phyloP scores from a whole-genome alignment of 2,329 filamentous ascomycete genomes.

The Colletotrichum tamarilloi region DNA sequence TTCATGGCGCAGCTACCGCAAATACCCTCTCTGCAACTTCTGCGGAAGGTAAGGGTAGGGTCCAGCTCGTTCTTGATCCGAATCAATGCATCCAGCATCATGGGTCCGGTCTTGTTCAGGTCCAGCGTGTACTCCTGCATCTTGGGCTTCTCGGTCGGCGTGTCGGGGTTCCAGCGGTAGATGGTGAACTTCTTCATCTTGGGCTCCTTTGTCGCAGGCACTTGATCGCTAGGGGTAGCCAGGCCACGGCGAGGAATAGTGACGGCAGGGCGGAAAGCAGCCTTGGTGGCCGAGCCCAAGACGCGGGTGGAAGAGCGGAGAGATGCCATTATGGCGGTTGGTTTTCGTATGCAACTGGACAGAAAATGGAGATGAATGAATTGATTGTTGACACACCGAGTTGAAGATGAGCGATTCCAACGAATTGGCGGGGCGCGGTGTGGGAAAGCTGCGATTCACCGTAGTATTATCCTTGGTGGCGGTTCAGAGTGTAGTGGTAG shows the following conservation, averaged over 20 bases:
- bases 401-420: constrained; percentile 4
- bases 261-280: constrained; percentile 52
- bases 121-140: constrained; percentile 97
- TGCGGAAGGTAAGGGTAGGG: constrained; percentile 93
- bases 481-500: constrained; percentile 20
- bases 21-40: constrained; percentile 97
- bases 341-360: constrained; percentile 2
- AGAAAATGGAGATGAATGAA: not conserved
- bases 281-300: constrained; percentile 57
- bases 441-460: constrained; percentile 19
- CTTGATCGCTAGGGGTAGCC: constrained; percentile 65
- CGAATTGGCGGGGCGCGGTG: constrained; percentile 9
- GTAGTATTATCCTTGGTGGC: constrained; percentile 25
- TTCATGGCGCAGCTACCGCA: constrained; percentile 99
- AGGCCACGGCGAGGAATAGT: constrained; percentile 59
- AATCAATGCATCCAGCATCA: constrained; percentile 97
- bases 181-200: constrained; percentile 95
- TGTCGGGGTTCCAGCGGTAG: constrained; percentile 98
- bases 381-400: not conserved
- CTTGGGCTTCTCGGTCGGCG: constrained; percentile 88
- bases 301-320: constrained; percentile 69
- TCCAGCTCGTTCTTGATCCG: constrained; percentile 99
- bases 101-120: constrained; percentile 98
- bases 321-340: constrained; percentile 63
- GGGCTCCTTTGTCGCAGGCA: constrained; percentile 71